A percentile compares a stretch with the other conserved stretches of the same genome.
These are phyloP conservation scores for Ceratobasidium sp. DNA, from an alignment of 1,284 basidiomycete species.

Conservation along the genomic window DNA sequence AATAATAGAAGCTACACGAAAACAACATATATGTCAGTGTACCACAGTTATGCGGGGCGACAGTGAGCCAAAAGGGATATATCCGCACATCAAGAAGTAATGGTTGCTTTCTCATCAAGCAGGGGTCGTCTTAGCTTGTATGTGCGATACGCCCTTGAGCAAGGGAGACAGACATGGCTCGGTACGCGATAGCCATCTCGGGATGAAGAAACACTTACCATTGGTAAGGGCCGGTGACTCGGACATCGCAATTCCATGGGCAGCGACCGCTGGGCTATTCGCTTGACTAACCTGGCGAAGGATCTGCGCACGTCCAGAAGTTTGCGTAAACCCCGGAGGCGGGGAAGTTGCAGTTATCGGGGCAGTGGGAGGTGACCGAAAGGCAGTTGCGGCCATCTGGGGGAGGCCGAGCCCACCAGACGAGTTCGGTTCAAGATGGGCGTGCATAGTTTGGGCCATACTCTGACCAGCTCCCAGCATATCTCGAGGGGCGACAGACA, in stretches of 20 bases:
- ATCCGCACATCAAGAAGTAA: slow-evolving; percentile 40
- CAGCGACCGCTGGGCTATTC: slow-evolving; percentile 11
- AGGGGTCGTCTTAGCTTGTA: slow-evolving; percentile 41
- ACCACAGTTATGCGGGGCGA: slow-evolving; percentile 84
- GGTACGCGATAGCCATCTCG: slow-evolving; percentile 44
- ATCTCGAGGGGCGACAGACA: slow-evolving; percentile 64
- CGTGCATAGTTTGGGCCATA: slow-evolving; percentile 61
- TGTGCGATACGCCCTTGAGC: slow-evolving; percentile 46
- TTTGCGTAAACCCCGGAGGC: slow-evolving; percentile 46
- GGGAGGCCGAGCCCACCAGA: not conserved
- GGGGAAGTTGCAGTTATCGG: slow-evolving; percentile 68
- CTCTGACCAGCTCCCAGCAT: slow-evolving; percentile 61
- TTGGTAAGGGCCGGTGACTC: slow-evolving; percentile 44
- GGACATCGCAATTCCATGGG: slow-evolving; percentile 2
- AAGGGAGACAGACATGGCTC: slow-evolving; percentile 47
- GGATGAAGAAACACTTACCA: slow-evolving; percentile 45
- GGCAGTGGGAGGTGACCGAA: slow-evolving; percentile 12
- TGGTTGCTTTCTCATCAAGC: slow-evolving; percentile 22
- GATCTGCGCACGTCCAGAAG: slow-evolving; percentile 27
- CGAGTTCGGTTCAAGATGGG: slow-evolving; percentile 11
- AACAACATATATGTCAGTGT: slow-evolving; percentile 58
- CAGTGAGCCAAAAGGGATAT: slow-evolving; percentile 52
- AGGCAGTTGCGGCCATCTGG: not conserved
- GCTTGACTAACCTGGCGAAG: slow-evolving; percentile 28
- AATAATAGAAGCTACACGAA: slow-evolving; percentile 59